Base-by-base conservation (phyloP, 2,329 filamentous ascomycete genomes). In the Neofusicoccum laricinum region DNA sequence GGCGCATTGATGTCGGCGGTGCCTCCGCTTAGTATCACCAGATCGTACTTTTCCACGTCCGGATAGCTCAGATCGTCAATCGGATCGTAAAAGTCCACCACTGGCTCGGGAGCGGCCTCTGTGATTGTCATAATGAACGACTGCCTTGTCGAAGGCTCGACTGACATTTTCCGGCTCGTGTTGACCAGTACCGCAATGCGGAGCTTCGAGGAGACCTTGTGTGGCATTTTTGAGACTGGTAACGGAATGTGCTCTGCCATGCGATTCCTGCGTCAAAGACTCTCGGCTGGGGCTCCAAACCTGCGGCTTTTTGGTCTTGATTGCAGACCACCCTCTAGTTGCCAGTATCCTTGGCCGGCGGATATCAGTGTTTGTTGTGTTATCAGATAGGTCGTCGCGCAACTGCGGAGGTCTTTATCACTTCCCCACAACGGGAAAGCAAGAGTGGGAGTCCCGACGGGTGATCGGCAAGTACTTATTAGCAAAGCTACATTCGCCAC, bases 1-100 rank as follows among this genome's bases (percentile, higher is more conserved):
- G 63, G 63, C 15, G 63, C 53, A 17, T 59, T 64, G 43, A 64
- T 64, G 34, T 64, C 53, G n/a, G 63, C 53, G 8, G 63, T 59
- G 10, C 63, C 63, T 30, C 63, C 63, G 38, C 63, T 64, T 17
- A 64, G 43, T 4, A 64, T 25, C 10, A 64, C 17, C 15, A 59
- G 17, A 21, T 64, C 63, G 45, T 64, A 64, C 12, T 41, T 34
- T 2, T 21, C 19, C 15, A 32, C 63, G 10, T 34, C 36, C 21
- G 63, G 63, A 19, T 64, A 64, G 19, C 12, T 38, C 25, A 59
- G 51, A 21, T 17, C 45, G 32, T 64, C 51, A 30, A 64, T 45
- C 30, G 63, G 63, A 21, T 64, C 63, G 53, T 43, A 64, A 51
- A 64, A 64, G 53, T 64, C 63, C 21, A 64, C 12, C 2, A n/a